Evolutionary conservation across 345 rosid genomes (phyloP), one percentile per base, ranked within the genome.

Genomic region (rapeseed (Brassica napus)): DNA sequence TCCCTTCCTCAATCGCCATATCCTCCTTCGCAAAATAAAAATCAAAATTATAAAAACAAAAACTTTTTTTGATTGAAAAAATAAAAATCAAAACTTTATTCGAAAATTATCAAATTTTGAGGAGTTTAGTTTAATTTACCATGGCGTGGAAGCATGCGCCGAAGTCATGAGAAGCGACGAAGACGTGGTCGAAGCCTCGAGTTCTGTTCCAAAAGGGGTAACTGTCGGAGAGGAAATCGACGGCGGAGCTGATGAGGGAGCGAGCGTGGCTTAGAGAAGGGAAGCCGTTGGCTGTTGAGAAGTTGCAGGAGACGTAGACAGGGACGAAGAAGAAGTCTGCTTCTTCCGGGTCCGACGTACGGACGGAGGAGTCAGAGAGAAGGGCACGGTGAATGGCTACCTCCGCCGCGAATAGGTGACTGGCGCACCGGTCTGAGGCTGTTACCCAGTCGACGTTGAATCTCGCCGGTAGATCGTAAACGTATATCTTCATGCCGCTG

Each of bases 241-340:
- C 87, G 34, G 99, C 96, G 8, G 97, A 89, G 77, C 78, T 74
- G 23, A 91, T 49, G 55, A 95, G 88, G 15, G 93, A 82, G 47
- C 96, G 86, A 5, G 98, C 98, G 59, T 93, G 99, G 39, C 94
- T 97, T 0, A 95, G 84, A 35, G 98, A 93, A 4, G 99, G 99
- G 86, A 95, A 95, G 23, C 98, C 97, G 44, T 95, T 95, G 5
- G 77, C 60, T 55, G 91, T 89, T 68, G 94, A 90, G 88, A 95
- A 95, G 69, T 95, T 95, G 83, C 99, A 95, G 64, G 99, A 89
- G 21, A 93, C 98, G 78, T 95, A 95, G 8, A 95, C 96, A 10
- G 99, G 98, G 24, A 93, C 93, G 83, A 95, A 91, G 91, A 90
- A 93, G 85, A 89, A 95, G 75, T 95, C 99, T 1, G 98, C 99